Evolutionary conservation across 2,329 filamentous ascomycete genomes (phyloP).

Genomic region (Epichloe elymi): DNA sequence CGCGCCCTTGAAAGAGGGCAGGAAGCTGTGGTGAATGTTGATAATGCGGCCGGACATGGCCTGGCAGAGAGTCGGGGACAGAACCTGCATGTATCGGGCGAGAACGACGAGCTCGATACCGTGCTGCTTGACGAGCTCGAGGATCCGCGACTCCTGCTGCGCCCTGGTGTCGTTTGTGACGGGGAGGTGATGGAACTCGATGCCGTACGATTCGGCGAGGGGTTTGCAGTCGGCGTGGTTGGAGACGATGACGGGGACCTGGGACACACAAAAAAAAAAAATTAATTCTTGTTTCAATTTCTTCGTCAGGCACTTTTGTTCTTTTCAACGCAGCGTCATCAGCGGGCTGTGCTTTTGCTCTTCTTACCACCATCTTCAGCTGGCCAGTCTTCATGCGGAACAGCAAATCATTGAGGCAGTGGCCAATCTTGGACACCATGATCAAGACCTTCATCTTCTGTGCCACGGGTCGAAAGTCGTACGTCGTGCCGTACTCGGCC

Average conservation of each 20-base stretch:
- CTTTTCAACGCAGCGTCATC: neutral
- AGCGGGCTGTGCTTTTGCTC: too few species aligned
- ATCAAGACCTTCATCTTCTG: slow-evolving; percentile 66
- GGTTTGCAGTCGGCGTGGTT: slow-evolving; percentile 65
- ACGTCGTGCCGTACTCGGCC: slow-evolving; percentile 52
- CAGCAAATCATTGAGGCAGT: slow-evolving; percentile 73
- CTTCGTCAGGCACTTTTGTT: neutral
- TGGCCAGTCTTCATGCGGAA: slow-evolving; percentile 67
- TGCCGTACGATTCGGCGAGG: slow-evolving; percentile 59
- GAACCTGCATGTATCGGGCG: slow-evolving; percentile 79
- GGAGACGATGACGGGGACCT: slow-evolving; percentile 62
- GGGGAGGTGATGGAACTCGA: slow-evolving; percentile 70
- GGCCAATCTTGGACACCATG: slow-evolving; percentile 83
- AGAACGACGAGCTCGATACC: slow-evolving; percentile 67
- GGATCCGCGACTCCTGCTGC: slow-evolving; percentile 56
- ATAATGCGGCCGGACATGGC: slow-evolving; percentile 79
- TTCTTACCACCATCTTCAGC: slow-evolving; percentile 48
- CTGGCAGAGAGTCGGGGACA: slow-evolving; percentile 59
- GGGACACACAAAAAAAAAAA: neutral
- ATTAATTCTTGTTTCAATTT: too few species aligned
- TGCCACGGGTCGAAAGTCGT: slow-evolving; percentile 53
- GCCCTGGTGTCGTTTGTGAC: slow-evolving; percentile 67
- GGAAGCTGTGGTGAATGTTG: slow-evolving; percentile 83
- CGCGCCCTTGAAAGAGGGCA: slow-evolving; percentile 78
- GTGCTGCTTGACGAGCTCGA: slow-evolving; percentile 56